These are phyloP conservation scores for Physaria fendleri DNA, from an alignment of 345 rosid species.

Conservation along the genomic window DNA sequence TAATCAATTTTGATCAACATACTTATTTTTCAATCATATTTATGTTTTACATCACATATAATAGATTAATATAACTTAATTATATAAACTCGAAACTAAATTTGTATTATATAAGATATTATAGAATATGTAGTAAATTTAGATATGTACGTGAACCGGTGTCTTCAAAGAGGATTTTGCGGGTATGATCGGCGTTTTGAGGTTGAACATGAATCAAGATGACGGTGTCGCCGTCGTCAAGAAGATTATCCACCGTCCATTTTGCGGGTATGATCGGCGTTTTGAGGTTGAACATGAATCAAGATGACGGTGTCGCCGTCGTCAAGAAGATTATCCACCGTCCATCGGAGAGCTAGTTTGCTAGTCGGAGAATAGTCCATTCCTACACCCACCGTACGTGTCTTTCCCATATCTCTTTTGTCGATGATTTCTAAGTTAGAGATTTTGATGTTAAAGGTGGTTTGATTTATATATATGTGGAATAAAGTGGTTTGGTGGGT, in stretches of 20 bases:
- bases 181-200: conserved; percentile 27
- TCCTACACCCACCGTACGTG: conserved; percentile 30
- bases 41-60: no score
- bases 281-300: conserved; percentile 30
- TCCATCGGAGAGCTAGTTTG: conserved; percentile 33
- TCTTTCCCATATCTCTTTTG: conserved; percentile 21
- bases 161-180: conserved; percentile 31
- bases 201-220: conserved; percentile 31
- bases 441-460: neutral
- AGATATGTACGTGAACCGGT: conserved; percentile 36
- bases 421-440: conserved; percentile 16
- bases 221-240: conserved; percentile 21
- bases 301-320: conserved; percentile 26
- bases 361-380: conserved; percentile 31
- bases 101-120: no score
- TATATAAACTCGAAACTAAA: no score
- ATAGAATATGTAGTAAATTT: no score
- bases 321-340: conserved; percentile 22
- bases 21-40: no score
- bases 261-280: conserved; percentile 30
- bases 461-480: conserved; percentile 1
- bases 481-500: conserved; percentile 17
- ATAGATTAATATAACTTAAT: no score
- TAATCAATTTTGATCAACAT: no score
- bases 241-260: conserved; percentile 27